Evolutionary conservation across 441 rosid genomes (phyloP).

Genomic region (Manihot esculenta): DNA sequence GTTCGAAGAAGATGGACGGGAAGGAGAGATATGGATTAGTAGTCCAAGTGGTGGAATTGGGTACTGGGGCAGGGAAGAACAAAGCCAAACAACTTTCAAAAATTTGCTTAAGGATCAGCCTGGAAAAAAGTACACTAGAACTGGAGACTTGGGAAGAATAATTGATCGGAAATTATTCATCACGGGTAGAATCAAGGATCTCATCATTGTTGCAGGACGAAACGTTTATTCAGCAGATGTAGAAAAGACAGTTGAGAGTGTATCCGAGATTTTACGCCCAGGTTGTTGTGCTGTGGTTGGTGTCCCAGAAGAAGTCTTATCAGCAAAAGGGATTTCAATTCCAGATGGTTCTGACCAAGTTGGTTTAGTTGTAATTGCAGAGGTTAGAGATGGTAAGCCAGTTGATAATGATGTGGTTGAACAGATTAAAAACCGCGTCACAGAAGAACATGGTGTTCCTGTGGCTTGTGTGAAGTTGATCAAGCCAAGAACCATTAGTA

Average conservation of each 20-base stretch:
- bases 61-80: constrained; percentile 67
- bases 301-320: constrained; percentile 63
- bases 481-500: constrained; percentile 64
- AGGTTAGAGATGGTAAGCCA: constrained; percentile 56
- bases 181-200: constrained; percentile 82
- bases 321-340: constrained; percentile 53
- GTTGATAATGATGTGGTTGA: constrained; percentile 42
- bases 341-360: constrained; percentile 61
- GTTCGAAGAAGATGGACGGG: constrained; percentile 48
- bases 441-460: constrained; percentile 63
- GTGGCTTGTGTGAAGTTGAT: constrained; percentile 57
- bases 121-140: constrained; percentile 53
- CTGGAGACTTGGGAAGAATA: constrained; percentile 68
- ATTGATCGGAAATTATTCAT: constrained; percentile 60
- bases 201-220: constrained; percentile 69
- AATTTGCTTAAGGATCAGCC: constrained; percentile 43
- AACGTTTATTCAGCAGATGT: constrained; percentile 71
- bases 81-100: constrained; percentile 48
- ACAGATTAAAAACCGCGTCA: constrained; percentile 41
- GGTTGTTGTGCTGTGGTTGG: constrained; percentile 78
- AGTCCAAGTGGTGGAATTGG: constrained; percentile 69
- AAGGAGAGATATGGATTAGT: constrained; percentile 76
- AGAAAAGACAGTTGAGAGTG: constrained; percentile 66
- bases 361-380: constrained; percentile 72
- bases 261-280: constrained; percentile 59